Evolutionary conservation across 352 stramenopile species (phyloP).

Genomic region (Hyaloperonospora brassicae): DNA sequence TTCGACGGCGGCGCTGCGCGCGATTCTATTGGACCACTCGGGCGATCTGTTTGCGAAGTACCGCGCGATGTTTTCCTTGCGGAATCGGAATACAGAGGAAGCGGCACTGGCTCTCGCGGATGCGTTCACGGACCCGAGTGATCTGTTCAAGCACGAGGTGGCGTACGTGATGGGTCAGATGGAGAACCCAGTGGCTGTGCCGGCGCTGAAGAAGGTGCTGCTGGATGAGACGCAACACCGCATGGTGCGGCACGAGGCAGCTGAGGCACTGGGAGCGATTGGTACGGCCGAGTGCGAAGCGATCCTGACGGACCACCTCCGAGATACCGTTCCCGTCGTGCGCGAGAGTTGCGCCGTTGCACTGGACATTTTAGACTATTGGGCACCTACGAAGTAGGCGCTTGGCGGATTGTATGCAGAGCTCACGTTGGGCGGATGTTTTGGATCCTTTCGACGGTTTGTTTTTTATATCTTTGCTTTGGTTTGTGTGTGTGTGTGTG

Average conservation of each 20-base stretch:
- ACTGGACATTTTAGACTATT: conserved; percentile 97
- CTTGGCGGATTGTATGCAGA: background rate
- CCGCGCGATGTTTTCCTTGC: conserved; percentile 97
- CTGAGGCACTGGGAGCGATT: conserved; percentile 95
- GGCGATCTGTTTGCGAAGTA: conserved; percentile 90
- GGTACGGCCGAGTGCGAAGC: conserved; percentile 87
- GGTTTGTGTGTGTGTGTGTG: too few relatives aligned
- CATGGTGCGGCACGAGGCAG: conserved; percentile 97
- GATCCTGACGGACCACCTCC: conserved; percentile 73
- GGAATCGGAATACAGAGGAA: conserved; percentile 91
- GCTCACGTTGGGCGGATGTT: conserved; percentile 20
- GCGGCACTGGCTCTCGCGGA: conserved; percentile 68
- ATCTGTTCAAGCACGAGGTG: conserved; percentile 87
- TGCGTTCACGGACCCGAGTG: conserved; percentile 69
- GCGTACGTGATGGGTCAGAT: conserved; percentile 93
- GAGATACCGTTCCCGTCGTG: conserved; percentile 84
- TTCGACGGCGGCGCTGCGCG: conserved; percentile 69
- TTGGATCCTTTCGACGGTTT: conserved; percentile 16
- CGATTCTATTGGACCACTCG: conserved; percentile 79
- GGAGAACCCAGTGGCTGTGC: conserved; percentile 78
- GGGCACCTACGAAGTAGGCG: conserved; percentile 48
- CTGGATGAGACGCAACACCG: conserved; percentile 87
- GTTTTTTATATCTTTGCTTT: background rate
- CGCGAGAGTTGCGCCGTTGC: conserved; percentile 94
- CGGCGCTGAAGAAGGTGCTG: conserved; percentile 87